phyloP scores from a whole-genome alignment of 2,329 filamentous ascomycete genomes.

The Microcyclospora pomicola region DNA sequence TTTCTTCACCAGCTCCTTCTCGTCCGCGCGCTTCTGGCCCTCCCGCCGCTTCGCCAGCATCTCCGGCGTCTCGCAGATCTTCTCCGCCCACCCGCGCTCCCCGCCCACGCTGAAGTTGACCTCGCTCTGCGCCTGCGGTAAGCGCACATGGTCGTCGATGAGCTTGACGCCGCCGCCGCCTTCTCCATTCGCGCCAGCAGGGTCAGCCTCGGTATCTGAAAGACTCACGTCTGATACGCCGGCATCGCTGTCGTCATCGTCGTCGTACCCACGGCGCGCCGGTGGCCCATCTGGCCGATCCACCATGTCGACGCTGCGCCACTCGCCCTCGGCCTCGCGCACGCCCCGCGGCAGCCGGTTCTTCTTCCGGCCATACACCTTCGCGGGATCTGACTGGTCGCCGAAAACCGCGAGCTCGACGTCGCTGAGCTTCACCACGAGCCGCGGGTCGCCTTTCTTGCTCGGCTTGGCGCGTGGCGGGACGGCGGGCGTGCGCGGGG shows the following conservation, averaged over 20 bases:
- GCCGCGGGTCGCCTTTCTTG: slow-evolving; percentile 37
- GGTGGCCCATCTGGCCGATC: slow-evolving; percentile 7
- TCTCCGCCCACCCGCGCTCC: slow-evolving; percentile 41
- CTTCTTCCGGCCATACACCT: slow-evolving; percentile 31
- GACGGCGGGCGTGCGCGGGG: too few relatives aligned
- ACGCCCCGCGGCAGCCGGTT: slow-evolving; percentile 32
- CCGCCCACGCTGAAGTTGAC: slow-evolving; percentile 45
- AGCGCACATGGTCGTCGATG: slow-evolving; percentile 16
- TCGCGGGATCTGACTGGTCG: slow-evolving; percentile 30
- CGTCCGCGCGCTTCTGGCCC: slow-evolving; percentile 35
- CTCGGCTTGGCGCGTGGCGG: too few relatives aligned
- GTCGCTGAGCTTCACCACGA: slow-evolving; percentile 36
- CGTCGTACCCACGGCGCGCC: too few relatives aligned
- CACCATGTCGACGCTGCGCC: slow-evolving; percentile 33
- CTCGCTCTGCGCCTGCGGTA: slow-evolving; percentile 32
- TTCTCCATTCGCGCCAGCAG: slow-evolving; percentile 10
- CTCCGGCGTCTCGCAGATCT: slow-evolving; percentile 37
- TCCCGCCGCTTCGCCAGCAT: slow-evolving; percentile 36
- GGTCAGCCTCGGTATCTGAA: slow-evolving; percentile 1
- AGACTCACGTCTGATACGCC: neutral
- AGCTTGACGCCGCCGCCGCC: slow-evolving; percentile 2
- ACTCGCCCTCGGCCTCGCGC: slow-evolving; percentile 24
- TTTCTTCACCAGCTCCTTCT: slow-evolving; percentile 46
- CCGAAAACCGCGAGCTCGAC: slow-evolving; percentile 41
- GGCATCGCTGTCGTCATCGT: neutral